Evolutionary conservation across 805 yeast species (phyloP).

Genomic region (Saturnispora quitensis): DNA sequence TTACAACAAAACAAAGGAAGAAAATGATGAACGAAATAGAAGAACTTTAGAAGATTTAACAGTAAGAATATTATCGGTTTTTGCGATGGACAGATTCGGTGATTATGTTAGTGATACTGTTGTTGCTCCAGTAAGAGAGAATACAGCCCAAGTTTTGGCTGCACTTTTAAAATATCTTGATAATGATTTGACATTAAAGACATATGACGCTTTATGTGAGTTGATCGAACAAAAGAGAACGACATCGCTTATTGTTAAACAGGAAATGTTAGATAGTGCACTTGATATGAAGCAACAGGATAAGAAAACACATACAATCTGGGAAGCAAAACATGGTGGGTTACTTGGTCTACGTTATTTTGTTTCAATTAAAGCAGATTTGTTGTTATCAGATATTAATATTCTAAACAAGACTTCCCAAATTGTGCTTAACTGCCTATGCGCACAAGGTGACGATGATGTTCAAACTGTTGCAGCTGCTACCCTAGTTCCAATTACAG

Average conservation of each 20-base stretch:
- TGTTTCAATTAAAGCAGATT: conserved; percentile 79
- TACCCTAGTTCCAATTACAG: conserved; percentile 79
- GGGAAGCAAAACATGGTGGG: conserved; percentile 99
- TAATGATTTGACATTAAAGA: conserved; percentile 44
- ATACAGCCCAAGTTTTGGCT: conserved; percentile 90
- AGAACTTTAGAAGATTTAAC: conserved; percentile 80
- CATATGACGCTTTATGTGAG: conserved; percentile 56
- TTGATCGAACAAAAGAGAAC: conserved; percentile 51
- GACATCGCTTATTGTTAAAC: conserved; percentile 19
- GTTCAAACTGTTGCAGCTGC: conserved; percentile 97
- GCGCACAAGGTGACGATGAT: conserved; percentile 95
- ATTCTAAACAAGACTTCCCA: conserved; percentile 63
- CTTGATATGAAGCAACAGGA: conserved; percentile 9
- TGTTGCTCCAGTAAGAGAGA: conserved; percentile 96
- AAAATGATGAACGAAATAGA: conserved; percentile 57
- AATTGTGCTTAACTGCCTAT: conserved; percentile 84
- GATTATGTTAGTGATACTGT: conserved; percentile 97
- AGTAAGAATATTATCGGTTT: conserved; percentile 72
- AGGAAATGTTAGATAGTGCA: conserved; percentile 12
- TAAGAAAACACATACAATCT: conserved; percentile 40
- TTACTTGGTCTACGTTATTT: conserved; percentile 87
- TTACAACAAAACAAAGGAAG: conserved; percentile 46
- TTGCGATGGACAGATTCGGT: conserved; percentile 91
- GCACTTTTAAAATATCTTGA: conserved; percentile 74
- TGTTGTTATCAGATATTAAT: conserved; percentile 50